Percentiles rank a stretch among this genome's conserved stretches.
Evolutionary conservation across 257 asterid species (phyloP).

Genomic region (Solanum arcanum): DNA sequence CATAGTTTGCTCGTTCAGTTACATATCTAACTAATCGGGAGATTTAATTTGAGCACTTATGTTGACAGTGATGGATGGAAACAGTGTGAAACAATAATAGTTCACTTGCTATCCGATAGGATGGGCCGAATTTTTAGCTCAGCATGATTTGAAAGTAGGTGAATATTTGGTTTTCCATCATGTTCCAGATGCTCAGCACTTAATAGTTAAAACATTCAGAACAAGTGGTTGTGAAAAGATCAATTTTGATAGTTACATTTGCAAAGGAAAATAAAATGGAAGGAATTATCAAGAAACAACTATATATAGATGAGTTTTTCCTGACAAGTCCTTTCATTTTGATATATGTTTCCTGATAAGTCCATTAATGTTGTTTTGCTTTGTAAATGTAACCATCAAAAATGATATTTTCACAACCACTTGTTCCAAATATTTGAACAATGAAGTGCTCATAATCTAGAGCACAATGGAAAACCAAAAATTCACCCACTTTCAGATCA

Average conservation of each 20-base stretch:
- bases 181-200: neutral
- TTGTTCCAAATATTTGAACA: neutral
- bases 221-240: neutral
- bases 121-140: neutral
- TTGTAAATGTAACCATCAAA: neutral
- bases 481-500: neutral
- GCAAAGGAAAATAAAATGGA: neutral
- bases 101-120: neutral
- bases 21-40: neutral
- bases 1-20: neutral
- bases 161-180: neutral
- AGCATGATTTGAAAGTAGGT: neutral
- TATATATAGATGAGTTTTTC: neutral
- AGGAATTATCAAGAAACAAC: neutral
- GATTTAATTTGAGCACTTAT: neutral
- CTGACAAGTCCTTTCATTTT: neutral
- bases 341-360: neutral
- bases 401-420: neutral
- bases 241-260: neutral
- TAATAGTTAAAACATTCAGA: neutral
- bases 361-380: neutral
- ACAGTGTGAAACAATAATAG: neutral
- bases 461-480: neutral
- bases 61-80: neutral
- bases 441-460: neutral